Base-by-base conservation (phyloP, 192 early-diverging fungal species). In the Linnemannia exigua region DNA sequence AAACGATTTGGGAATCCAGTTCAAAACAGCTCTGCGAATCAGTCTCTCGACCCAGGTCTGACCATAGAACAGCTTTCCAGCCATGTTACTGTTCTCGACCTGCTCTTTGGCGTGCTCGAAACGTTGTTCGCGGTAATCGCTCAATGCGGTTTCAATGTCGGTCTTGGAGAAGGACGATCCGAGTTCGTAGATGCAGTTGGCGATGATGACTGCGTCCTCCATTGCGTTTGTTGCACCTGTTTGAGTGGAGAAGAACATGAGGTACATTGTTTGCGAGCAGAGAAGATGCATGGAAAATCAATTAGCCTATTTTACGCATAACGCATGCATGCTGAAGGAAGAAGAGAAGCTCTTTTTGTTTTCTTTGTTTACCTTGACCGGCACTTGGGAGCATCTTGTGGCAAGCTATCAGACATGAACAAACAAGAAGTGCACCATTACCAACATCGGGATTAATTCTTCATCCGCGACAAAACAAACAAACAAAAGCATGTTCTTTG, bases 131-230 rank as follows among this genome's bases (percentile, higher is more conserved):
- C 37, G 48, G 51, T 78, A 83, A 5, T 50, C 75, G 28, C 51
- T 41, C 47, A 83, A 31, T 0, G 71, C 66, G 0, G 22, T 76
- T 3, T 54, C 54, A 6, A 83, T 33, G 20, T 75, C 52, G 17
- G 48, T 37, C 9, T 66, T 41, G 12, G 76, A 75, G 58, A 63
- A 63, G 12, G 70, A 63, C 1, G 58, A 52, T 16, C 25, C 28
- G 1, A 84, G 31, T 16, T 76, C 73, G 20, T 76, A 75, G 35
- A 85, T 68, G 52, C 83, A 75, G 31, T 85, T 85, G 1, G 83
- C 77, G 1, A 85, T 6, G 17, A 79, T 63, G 16, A 79, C 83
- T 4, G 83, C 77, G 37, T 85, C 83, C 36, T 85, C 73, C 51
- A 85, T 79, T 2, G 72, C 83, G 25, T 72, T 79, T 7, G 69